A percentile compares a stretch with the other conserved stretches of the same genome.
Evolutionary conservation across 129 eudicot genomes (phyloP).

Genomic region (Arctium minus): DNA sequence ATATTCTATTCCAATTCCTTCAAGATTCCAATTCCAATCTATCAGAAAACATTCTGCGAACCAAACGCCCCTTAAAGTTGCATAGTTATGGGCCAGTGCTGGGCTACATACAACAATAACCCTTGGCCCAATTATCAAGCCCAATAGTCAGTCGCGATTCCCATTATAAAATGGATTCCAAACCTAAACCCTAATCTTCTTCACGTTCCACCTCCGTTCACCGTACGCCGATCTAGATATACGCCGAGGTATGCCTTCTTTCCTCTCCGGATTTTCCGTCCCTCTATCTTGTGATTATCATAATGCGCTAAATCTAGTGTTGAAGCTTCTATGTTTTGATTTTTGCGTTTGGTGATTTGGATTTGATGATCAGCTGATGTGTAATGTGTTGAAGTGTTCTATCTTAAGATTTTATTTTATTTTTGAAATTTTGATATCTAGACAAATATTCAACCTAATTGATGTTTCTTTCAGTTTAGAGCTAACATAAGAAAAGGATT

Average conservation of each 20-base stretch:
- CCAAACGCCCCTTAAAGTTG: too few species aligned
- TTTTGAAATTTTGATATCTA: background rate
- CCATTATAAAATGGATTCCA: background rate
- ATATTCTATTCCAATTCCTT: too few species aligned
- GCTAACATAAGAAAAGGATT: background rate
- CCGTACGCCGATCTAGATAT: conserved; percentile 11
- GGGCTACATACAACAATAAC: background rate
- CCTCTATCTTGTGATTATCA: background rate
- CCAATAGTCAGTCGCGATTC: background rate
- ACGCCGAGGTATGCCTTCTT: conserved; percentile 13
- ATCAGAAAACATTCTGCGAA: too few species aligned
- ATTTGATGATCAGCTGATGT: background rate
- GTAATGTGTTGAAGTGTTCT: background rate
- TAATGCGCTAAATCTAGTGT: background rate
- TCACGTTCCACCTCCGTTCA: conserved; percentile 8
- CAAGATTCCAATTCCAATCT: too few species aligned
- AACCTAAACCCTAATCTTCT: conserved; percentile 32
- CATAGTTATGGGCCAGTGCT: background rate
- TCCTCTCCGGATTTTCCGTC: background rate
- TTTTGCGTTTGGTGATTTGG: background rate
- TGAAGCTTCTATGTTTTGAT: background rate
- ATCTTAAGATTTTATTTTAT: background rate
- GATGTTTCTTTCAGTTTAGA: background rate
- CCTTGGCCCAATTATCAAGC: background rate
- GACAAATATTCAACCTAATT: background rate